Evolutionary conservation across 192 early-diverging fungal species (phyloP).

Genomic region (Coemansia sp.): DNA sequence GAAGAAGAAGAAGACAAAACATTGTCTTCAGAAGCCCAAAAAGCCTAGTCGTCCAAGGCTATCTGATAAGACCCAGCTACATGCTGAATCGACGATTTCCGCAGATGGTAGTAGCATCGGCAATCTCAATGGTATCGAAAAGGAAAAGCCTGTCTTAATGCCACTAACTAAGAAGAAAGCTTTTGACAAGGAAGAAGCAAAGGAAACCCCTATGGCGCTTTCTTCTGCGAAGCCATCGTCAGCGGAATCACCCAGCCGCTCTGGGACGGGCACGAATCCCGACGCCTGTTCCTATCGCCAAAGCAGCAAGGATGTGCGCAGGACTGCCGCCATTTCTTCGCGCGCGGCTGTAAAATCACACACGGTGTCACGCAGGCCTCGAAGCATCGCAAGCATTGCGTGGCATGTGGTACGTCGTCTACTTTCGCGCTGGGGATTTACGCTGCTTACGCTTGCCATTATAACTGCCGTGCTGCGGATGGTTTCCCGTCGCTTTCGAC

Average conservation of each 20-base stretch:
- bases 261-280: neutral
- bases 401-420: constrained; percentile 45
- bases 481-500: constrained; percentile 34
- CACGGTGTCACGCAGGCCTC: constrained; percentile 24
- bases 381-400: constrained; percentile 23
- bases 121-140: neutral
- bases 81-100: neutral
- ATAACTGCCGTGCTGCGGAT: constrained; percentile 40
- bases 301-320: neutral
- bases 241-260: neutral
- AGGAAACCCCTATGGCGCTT: neutral
- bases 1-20: constrained; percentile 10
- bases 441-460: constrained; percentile 45
- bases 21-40: neutral
- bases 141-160: neutral
- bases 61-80: neutral
- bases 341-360: constrained; percentile 11
- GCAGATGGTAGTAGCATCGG: neutral
- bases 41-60: constrained; percentile 18
- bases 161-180: neutral
- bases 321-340: constrained; percentile 4
- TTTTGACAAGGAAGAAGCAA: neutral
- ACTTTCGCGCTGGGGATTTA: constrained; percentile 51
- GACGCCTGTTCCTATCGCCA: neutral
- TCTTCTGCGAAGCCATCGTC: neutral